Evolutionary conservation across 495 filamentous ascomycete genomes (phyloP).

Genomic region (Neurospora pannonica): DNA sequence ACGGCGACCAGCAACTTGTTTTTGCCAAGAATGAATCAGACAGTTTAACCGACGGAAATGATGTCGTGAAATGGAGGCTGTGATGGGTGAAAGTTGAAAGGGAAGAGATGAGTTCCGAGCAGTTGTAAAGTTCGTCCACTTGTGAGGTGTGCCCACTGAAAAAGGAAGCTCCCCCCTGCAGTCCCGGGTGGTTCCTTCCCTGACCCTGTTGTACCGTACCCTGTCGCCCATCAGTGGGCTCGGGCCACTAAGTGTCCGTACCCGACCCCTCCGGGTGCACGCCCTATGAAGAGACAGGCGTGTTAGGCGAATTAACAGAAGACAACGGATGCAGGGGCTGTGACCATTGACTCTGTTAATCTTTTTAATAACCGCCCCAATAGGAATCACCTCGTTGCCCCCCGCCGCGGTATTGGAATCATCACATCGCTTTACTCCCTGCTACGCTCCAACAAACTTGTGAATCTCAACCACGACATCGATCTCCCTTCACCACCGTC

Average conservation of each 20-base stretch:
- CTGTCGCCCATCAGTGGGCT: not conserved
- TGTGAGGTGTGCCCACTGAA: not conserved
- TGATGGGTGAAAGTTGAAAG: not conserved
- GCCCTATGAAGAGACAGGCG: not conserved
- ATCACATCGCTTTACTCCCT: not conserved
- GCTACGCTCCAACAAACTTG: not conserved
- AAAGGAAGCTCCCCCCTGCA: not conserved
- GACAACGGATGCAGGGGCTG: not conserved
- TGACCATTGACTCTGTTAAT: not conserved
- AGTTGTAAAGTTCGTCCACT: not conserved
- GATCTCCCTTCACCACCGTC: not conserved
- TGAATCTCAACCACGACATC: not conserved
- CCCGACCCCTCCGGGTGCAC: not conserved
- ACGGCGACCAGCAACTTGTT: not conserved
- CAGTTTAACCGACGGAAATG: not conserved
- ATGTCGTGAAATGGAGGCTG: not conserved
- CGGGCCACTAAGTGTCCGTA: not conserved
- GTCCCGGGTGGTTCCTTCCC: not conserved
- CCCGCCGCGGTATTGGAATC: not conserved
- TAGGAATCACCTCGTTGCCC: not conserved
- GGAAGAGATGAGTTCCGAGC: not conserved
- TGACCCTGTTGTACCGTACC: not conserved
- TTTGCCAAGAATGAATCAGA: not conserved
- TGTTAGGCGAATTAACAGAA: not conserved
- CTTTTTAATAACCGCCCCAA: not conserved